phyloP scores from a whole-genome alignment of 2,329 filamentous ascomycete species.

The Aspergillus texensis region DNA sequence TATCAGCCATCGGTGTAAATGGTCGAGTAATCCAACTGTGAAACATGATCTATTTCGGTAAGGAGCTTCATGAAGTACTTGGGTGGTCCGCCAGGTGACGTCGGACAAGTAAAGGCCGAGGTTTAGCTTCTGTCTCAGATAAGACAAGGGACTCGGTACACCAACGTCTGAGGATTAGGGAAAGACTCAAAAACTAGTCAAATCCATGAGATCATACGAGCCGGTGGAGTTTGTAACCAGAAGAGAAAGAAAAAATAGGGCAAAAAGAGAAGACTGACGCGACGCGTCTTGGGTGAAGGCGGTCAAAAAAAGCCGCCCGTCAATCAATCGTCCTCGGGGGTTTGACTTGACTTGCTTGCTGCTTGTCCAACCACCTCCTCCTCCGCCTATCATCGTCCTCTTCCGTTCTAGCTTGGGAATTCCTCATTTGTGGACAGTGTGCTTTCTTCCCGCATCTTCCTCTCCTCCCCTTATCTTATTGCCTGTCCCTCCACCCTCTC shows the following conservation, averaged over 20 bases:
- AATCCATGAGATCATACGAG: not conserved
- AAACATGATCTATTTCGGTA: not conserved
- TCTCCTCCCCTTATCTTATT: not conserved
- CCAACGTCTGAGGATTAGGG: not conserved
- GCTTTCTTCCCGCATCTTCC: not conserved
- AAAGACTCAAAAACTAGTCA: not conserved
- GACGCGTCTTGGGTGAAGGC: slow-evolving; percentile 9
- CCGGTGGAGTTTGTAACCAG: not conserved
- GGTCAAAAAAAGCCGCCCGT: slow-evolving; percentile 7
- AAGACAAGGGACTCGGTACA: not conserved
- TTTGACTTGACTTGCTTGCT: not conserved
- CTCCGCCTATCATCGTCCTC: slow-evolving; percentile 3
- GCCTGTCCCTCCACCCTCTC: not conserved
- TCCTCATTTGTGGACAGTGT: not conserved
- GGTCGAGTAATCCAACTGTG: not conserved
- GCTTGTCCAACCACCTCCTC: slow-evolving; percentile 4
- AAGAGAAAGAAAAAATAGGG: slow-evolving; percentile 1
- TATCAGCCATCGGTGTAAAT: not conserved
- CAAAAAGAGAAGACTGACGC: slow-evolving; percentile 6
- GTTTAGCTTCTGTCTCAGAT: not conserved
- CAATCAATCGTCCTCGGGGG: not conserved
- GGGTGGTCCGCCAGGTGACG: not conserved
- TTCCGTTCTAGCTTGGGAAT: not conserved
- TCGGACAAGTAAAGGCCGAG: not conserved
- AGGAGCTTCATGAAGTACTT: too few species aligned